phyloP scores from a whole-genome alignment of 2,329 filamentous ascomycete species.

The Xylariales sp. region DNA sequence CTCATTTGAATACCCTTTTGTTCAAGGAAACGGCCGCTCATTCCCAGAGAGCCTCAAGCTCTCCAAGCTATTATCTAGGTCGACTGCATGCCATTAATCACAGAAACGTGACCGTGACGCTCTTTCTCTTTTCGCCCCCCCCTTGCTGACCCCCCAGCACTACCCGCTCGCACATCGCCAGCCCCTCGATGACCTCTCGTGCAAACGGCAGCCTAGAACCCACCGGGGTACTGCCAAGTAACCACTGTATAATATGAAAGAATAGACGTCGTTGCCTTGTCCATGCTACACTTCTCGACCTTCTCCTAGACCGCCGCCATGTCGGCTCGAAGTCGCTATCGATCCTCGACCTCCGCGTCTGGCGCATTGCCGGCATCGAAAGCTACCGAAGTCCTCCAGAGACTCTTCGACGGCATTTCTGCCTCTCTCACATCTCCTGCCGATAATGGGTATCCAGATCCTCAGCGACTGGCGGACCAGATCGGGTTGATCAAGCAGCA shows the following conservation, averaged over 20 bases:
- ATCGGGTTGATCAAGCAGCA: slow-evolving; percentile 75
- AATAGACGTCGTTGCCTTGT: slow-evolving; percentile 20
- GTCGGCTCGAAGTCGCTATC: slow-evolving; percentile 67
- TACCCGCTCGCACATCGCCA: slow-evolving; percentile 12
- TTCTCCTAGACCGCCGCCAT: slow-evolving; percentile 53
- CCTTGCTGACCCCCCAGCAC: neutral
- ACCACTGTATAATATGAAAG: slow-evolving; percentile 46
- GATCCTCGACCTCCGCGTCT: slow-evolving; percentile 73
- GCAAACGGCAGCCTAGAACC: slow-evolving; percentile 46
- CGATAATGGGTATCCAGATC: slow-evolving; percentile 60
- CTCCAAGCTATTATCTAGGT: neutral
- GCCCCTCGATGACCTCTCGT: slow-evolving; percentile 46
- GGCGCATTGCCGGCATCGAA: slow-evolving; percentile 67
- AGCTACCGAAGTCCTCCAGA: slow-evolving; percentile 68
- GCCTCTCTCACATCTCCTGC: slow-evolving; percentile 50
- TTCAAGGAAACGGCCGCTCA: neutral
- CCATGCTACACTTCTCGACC: slow-evolving; percentile 32
- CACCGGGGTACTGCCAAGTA: slow-evolving; percentile 45
- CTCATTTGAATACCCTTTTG: neutral
- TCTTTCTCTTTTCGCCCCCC: neutral
- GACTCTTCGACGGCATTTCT: slow-evolving; percentile 62
- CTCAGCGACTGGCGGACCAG: slow-evolving; percentile 62
- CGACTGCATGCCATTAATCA: neutral
- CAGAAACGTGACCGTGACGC: slow-evolving; percentile 13
- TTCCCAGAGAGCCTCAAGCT: neutral